Conservation (phyloP, 2,329 filamentous ascomycete genomes). For the Penicillium sp. region DNA sequence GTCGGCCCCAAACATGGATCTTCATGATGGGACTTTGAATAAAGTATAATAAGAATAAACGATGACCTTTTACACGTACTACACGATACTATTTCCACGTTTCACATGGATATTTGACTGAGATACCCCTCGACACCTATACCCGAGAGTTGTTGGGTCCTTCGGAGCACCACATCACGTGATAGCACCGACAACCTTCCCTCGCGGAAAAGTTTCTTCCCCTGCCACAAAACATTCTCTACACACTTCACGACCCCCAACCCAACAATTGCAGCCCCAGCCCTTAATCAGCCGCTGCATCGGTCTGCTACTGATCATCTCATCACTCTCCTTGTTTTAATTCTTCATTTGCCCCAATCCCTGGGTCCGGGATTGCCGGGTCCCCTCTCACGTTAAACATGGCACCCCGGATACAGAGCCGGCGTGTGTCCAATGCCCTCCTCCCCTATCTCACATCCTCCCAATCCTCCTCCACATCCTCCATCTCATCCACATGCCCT, state of each 20-base stretch:
- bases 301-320: neutral
- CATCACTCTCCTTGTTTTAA: neutral
- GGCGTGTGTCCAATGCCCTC: slow-evolving; percentile 42
- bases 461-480: slow-evolving; percentile 33
- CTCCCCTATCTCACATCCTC: slow-evolving; percentile 42
- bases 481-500: slow-evolving; percentile 25
- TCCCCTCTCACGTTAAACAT: slow-evolving; percentile 36
- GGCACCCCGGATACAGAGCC: slow-evolving; percentile 49
- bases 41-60: too few species aligned
- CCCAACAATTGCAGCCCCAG: slow-evolving; percentile 30
- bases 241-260: slow-evolving; percentile 20
- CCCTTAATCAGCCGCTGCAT: slow-evolving; percentile 15
- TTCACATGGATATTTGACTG: too few species aligned
- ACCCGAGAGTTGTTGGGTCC: neutral
- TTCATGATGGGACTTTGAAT: too few species aligned
- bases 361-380: slow-evolving; percentile 7
- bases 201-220: slow-evolving; percentile 42
- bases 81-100: neutral
- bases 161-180: slow-evolving; percentile 24
- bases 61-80: neutral
- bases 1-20: neutral
- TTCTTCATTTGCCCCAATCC: slow-evolving; percentile 14
- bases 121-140: neutral
- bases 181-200: slow-evolving; percentile 28
- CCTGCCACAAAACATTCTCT: slow-evolving; percentile 27